Evolutionary conservation across 225 moss, liverwort and hornwort species (phyloP).

Genomic region (Polytrichum commune): DNA sequence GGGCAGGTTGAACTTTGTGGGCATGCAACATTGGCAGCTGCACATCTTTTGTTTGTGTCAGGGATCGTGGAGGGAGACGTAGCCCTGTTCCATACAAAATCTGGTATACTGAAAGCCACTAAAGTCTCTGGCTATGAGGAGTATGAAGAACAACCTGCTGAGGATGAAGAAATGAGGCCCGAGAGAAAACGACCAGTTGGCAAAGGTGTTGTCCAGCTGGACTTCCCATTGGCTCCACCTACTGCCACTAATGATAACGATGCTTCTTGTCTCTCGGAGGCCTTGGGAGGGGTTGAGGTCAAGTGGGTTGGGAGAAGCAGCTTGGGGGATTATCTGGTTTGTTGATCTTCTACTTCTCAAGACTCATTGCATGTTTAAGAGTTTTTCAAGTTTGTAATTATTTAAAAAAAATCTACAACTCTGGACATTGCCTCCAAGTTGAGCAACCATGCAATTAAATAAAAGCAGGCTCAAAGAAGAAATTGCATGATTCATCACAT

Average conservation of each 20-base stretch:
- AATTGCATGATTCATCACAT: too few species aligned
- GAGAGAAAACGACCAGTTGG: conserved; percentile 58
- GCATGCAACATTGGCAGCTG: conserved; percentile 55
- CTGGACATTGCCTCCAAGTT: too few species aligned
- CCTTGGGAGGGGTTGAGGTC: conserved; percentile 59
- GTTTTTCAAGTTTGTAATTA: too few species aligned
- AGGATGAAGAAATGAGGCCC: conserved; percentile 34
- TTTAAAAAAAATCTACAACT: too few species aligned
- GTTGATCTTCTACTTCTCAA: not conserved
- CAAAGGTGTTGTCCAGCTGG: conserved; percentile 79
- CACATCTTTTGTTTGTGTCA: conserved; percentile 84
- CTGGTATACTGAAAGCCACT: conserved; percentile 60
- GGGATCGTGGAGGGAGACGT: conserved; percentile 78
- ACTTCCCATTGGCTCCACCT: conserved; percentile 58
- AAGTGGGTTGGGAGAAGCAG: conserved; percentile 75
- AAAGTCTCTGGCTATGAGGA: conserved; percentile 84
- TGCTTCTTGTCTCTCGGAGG: conserved; percentile 54
- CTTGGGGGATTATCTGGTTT: conserved; percentile 78
- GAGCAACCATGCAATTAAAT: too few species aligned
- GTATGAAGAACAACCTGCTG: conserved; percentile 34
- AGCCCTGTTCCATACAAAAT: conserved; percentile 72
- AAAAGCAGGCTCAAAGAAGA: too few species aligned
- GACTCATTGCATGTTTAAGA: too few species aligned
- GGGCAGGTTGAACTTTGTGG: conserved; percentile 61
- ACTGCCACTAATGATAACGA: conserved; percentile 38